These are phyloP conservation scores for Cenococcum geophilum DNA, from an alignment of 495 filamentous ascomycete species.

Conservation along the genomic window DNA sequence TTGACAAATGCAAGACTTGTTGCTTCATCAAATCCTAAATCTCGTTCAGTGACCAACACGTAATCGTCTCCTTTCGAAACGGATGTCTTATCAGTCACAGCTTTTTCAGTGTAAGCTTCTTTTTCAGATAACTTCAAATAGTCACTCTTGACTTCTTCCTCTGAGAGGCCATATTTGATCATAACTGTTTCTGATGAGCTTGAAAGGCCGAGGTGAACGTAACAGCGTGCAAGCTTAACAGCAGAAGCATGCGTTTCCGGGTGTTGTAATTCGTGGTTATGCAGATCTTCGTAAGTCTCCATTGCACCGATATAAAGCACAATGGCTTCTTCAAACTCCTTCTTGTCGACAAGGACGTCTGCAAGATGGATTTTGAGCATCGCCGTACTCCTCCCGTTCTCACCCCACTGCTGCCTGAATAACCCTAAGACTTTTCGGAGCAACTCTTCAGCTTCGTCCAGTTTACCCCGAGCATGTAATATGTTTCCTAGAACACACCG, in stretches of 20 bases:
- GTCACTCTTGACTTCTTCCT: neutral
- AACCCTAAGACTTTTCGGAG: neutral
- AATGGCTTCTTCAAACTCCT: neutral
- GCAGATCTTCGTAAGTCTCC: neutral
- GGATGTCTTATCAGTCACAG: neutral
- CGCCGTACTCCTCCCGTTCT: neutral
- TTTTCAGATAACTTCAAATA: neutral
- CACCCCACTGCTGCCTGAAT: neutral
- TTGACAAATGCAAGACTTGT: neutral
- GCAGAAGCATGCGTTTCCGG: neutral
- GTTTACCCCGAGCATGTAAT: neutral
- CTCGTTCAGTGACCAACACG: neutral
- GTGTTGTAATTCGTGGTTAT: neutral
- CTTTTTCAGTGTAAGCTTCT: neutral
- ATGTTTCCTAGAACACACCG: neutral
- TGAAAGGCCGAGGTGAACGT: neutral
- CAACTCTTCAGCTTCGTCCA: neutral
- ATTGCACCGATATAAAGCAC: neutral
- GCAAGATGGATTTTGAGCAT: neutral
- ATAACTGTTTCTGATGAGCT: neutral
- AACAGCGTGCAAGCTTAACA: neutral
- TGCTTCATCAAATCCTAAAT: neutral
- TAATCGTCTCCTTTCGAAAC: neutral
- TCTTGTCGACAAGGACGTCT: neutral
- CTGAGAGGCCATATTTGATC: neutral